Evolutionary conservation across 441 rosid genomes (phyloP).

Genomic region (Manihot esculenta): DNA sequence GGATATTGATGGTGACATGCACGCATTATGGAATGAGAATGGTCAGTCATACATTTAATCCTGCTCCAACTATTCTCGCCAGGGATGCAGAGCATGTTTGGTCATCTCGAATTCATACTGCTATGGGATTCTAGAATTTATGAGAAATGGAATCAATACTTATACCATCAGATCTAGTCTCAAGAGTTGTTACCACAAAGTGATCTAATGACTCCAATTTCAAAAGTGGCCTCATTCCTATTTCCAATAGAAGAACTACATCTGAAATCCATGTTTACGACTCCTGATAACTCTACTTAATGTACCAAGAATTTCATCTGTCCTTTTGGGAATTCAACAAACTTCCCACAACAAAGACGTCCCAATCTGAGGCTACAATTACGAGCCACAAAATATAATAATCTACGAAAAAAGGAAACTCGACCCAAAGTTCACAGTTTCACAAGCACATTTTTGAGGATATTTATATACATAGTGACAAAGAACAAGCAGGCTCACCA

Average conservation of each 20-base stretch:
- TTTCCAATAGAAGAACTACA: background rate
- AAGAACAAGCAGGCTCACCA: conserved; percentile 43
- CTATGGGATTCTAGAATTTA: background rate
- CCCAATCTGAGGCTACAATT: background rate
- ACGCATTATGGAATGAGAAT: background rate
- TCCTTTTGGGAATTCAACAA: background rate
- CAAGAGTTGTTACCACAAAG: background rate
- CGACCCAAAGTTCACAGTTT: background rate
- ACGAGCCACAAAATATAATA: background rate
- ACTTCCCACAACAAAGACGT: background rate
- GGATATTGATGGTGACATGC: background rate
- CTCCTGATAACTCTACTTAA: background rate
- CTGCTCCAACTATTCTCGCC: background rate
- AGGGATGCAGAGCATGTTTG: background rate
- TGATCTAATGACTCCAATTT: background rate
- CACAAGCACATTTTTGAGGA: background rate
- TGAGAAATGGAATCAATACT: background rate
- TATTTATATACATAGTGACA: background rate
- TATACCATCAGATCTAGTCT: background rate
- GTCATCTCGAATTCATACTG: background rate
- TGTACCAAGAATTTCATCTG: background rate
- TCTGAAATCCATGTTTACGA: background rate
- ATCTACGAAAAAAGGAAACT: background rate
- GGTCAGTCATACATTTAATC: background rate
- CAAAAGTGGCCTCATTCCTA: background rate